Evolutionary conservation across 2,329 filamentous ascomycete genomes (phyloP), one percentile per base, ranked within the genome.

Genomic region (Ceratocystiopsis minuta): DNA sequence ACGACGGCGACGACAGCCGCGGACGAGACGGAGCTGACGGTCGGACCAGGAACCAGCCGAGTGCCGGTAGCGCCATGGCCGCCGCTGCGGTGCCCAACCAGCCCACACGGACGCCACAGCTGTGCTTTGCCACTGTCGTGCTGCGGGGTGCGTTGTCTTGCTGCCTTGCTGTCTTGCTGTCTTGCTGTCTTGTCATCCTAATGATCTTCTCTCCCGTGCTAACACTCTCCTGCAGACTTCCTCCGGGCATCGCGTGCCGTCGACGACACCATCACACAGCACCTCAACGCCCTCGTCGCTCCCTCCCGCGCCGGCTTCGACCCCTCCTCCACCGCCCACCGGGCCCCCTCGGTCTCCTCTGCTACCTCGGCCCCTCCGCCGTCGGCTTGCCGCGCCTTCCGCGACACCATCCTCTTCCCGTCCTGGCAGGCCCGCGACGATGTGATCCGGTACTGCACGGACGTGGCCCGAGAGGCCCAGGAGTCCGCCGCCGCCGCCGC

Each of bases 231-330:
- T 6, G 31, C 54, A 94, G 90, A 94, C 58, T 98, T 98, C 58
- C 71, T 98, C 17, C 81, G 86, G 34, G 60, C 90, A 49, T 95
- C 88, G 11, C 77, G 90, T 48, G 75, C 81, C 38, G 79, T 95
- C 54, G 90, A 98, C 61, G 90, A 98, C 60, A 85, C 82, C 37
- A 96, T 98, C 54, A 76, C 77, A 1, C 87, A 94, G 55, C 88
- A 92, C 53, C 74, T 98, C 46, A 96, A 96, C 64, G 84, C 85
- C 1, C 71, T 96, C 34, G 64, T 84, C 37, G 87, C 80, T 1
- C 88, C 88, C 0, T 70, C 82, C 13, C 64, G 67, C 37, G 60
- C 61, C 34, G 75, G 76, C 15, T 96, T 94, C 60, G 80, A 94
- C 55, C 82, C 88, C 1, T 63, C 69, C 0, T 87, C 83, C 1